Percentiles rank a stretch among this genome's conserved stretches.
These are phyloP conservation scores for Corynascus novoguineensis DNA, from an alignment of 495 filamentous ascomycete species.

Conservation along the genomic window DNA sequence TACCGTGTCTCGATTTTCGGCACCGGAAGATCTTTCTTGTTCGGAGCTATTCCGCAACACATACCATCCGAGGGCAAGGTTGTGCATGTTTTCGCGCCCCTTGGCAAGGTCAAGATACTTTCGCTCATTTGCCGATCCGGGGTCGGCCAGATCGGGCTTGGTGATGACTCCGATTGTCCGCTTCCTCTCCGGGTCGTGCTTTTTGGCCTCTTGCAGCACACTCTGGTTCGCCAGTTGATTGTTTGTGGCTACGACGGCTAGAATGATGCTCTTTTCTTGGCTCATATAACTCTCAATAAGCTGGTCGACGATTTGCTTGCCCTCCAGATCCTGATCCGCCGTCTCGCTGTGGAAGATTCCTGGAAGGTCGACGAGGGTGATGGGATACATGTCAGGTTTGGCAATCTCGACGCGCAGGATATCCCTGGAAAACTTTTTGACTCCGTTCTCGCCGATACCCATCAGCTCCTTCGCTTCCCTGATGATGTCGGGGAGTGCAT, in stretches of 20 bases:
- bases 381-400: constrained; percentile 54
- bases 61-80: constrained; percentile 51
- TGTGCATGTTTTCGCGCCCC: constrained; percentile 15
- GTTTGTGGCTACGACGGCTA: constrained; percentile 52
- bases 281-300: constrained; percentile 56
- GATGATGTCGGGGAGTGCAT: constrained; percentile 43
- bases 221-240: constrained; percentile 47
- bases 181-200: constrained; percentile 39
- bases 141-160: constrained; percentile 20
- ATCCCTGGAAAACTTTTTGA: constrained; percentile 50
- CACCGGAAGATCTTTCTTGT: constrained; percentile 27
- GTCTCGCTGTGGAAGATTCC: constrained; percentile 50
- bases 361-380: constrained; percentile 64
- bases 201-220: constrained; percentile 39
- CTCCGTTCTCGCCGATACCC: constrained; percentile 23
- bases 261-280: constrained; percentile 50
- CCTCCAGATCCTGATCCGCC: constrained; percentile 36
- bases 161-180: constrained; percentile 56
- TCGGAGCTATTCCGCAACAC: constrained; percentile 56
- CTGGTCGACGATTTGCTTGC: constrained; percentile 44
- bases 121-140: constrained; percentile 4
- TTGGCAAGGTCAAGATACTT: constrained; percentile 16
- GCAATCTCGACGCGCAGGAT: constrained; percentile 59
- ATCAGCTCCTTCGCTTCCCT: constrained; percentile 36
- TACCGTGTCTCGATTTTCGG: constrained; percentile 31